phyloP scores from a whole-genome alignment of 805 yeast genomes.

The Wickerhamiella brachini region DNA sequence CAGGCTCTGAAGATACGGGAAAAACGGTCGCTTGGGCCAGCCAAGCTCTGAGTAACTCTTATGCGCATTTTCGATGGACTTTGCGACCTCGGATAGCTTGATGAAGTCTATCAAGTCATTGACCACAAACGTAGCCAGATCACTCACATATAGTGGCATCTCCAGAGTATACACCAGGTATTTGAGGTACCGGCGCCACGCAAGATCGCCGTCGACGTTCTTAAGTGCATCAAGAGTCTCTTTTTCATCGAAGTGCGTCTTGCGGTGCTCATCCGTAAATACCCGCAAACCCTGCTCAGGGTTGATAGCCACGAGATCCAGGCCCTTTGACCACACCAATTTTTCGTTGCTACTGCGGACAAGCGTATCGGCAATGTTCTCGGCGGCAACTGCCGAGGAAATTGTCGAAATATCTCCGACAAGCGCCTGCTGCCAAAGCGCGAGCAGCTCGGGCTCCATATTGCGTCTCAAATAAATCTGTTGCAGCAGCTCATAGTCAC shows the following conservation, averaged over 20 bases:
- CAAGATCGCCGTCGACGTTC: constrained; percentile 21
- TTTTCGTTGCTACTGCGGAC: constrained; percentile 17
- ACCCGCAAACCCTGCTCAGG: constrained; percentile 23
- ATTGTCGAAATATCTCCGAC: neutral
- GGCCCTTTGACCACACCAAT: constrained; percentile 27
- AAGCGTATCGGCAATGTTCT: constrained; percentile 19
- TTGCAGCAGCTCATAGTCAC: constrained; percentile 8
- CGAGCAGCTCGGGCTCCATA: constrained; percentile 7
- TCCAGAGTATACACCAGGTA: constrained; percentile 21
- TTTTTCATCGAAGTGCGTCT: constrained; percentile 18
- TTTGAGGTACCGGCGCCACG: constrained; percentile 26
- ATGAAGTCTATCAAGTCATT: constrained; percentile 23
- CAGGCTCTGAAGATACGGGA: constrained; percentile 12
- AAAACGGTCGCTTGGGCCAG: constrained; percentile 25
- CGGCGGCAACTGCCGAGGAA: constrained; percentile 19
- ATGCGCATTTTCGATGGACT: constrained; percentile 16
- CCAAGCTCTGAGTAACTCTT: constrained; percentile 15
- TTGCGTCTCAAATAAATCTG: constrained; percentile 7
- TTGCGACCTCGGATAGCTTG: constrained; percentile 8
- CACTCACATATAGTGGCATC: constrained; percentile 19
- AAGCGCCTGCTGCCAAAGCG: constrained; percentile 15
- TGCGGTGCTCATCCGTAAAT: constrained; percentile 18
- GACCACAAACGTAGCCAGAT: constrained; percentile 23
- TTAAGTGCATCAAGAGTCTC: constrained; percentile 22
- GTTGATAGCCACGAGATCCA: constrained; percentile 23